Base-by-base conservation (phyloP, 225 moss, liverwort and hornwort species). In the Marchantia polymorpha region DNA sequence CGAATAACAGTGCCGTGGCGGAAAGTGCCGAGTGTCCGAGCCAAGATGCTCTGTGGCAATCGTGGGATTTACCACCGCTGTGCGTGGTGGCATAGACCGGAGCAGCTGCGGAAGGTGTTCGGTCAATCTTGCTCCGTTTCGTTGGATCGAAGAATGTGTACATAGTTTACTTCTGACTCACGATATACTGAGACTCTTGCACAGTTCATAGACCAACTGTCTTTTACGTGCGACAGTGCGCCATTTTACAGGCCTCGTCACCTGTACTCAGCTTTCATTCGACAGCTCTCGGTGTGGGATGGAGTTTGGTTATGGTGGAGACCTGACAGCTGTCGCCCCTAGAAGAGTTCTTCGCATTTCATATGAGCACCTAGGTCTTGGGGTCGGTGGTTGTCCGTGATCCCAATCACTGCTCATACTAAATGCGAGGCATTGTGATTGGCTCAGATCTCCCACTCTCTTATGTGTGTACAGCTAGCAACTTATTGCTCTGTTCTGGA, bases 361-460 rank as follows among this genome's bases (percentile, higher is more conserved):
- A 60, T 76, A 82, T 80, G 82, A 82, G 85, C 85, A 75, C 52
- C 60, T 58, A 58, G 64, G 73, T 69, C 65, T 77, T 31, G 61
- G 65, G 76, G 59, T 67, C 64, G 77, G 63, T n/a, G 55, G 63
- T 69, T 78, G 64, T 75, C 80, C 81, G 81, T 61, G 52, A 52
- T 61, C 81, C 77, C 81, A 79, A 52, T 81, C 84, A 70, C 78
- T 75, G 84, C 84, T 85, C 84, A 85, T 81, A 74, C 23, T 61
- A 74, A 85, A 85, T 85, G 81, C 81, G 81, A 85, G 84, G 84
- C 84, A 85, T 85, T 78, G 81, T 84, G 66, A 81, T 76, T 81
- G 84, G 78, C 84, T 81, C 84, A 81, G 78, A 61, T 74, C 59
- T 81, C 29, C 65, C 77, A 63, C 72, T 14, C 74, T 55, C 48